Percentiles rank a stretch among this genome's conserved stretches.
Conservation (phyloP, 2,329 filamentous ascomycete species). For the Calonectria leucothoes region DNA sequence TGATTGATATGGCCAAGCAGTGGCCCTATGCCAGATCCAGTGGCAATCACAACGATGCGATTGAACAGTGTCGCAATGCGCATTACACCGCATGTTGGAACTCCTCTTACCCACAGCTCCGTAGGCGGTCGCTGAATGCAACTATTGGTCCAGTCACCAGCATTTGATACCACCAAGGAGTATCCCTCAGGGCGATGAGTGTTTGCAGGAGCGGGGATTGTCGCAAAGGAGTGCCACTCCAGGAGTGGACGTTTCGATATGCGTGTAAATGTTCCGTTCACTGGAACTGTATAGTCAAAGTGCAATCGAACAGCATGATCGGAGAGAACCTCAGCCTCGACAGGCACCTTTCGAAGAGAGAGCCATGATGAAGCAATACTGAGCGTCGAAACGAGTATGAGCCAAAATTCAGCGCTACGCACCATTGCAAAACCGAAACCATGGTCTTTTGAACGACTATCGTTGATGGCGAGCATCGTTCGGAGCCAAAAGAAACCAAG, state of each 20-base stretch:
- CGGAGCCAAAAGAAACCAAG: conserved; percentile 75
- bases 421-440: conserved; percentile 52
- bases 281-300: conserved; percentile 72
- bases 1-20: conserved; percentile 69
- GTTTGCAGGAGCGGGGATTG: conserved; percentile 69
- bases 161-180: conserved; percentile 77
- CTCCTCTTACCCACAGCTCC: conserved; percentile 75
- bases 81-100: conserved; percentile 75
- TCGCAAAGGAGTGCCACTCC: conserved; percentile 83
- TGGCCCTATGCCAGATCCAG: conserved; percentile 80
- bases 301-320: conserved; percentile 78
- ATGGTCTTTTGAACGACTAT: conserved; percentile 48
- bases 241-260: conserved; percentile 71
- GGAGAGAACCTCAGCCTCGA: conserved; percentile 76
- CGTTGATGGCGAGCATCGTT: conserved; percentile 65
- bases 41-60: conserved; percentile 74
- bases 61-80: conserved; percentile 75
- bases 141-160: conserved; percentile 78
- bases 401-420: conserved; percentile 69
- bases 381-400: conserved; percentile 71
- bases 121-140: conserved; percentile 72
- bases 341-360: conserved; percentile 73
- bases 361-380: conserved; percentile 80
- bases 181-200: conserved; percentile 59
- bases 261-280: conserved; percentile 60